Conservation (phyloP, 148 eudicot genomes). For the Amaranthus hypochondriacus region DNA sequence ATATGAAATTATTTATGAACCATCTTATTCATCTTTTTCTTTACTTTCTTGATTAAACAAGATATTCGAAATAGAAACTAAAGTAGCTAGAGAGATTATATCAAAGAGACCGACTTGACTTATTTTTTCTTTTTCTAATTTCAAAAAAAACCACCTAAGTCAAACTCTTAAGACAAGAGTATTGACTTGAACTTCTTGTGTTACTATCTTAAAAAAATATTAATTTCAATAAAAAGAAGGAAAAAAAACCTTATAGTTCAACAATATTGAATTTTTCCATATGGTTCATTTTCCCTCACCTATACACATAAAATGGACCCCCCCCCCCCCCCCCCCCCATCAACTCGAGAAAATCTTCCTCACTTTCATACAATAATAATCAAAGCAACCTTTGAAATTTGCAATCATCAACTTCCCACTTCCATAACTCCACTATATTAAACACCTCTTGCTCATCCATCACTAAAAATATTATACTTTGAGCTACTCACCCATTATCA, state of each 20-base stretch:
- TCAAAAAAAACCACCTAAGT: no score
- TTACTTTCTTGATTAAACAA: slow-evolving; percentile 15
- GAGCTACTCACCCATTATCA: slow-evolving; percentile 16
- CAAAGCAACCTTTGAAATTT: slow-evolving; percentile 13
- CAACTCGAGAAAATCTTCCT: background rate
- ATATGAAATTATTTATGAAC: background rate
- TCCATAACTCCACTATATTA: slow-evolving; percentile 6
- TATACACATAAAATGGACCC: slow-evolving; percentile 20
- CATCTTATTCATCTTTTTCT: slow-evolving; percentile 5
- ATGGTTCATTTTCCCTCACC: slow-evolving; percentile 13
- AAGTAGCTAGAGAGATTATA: background rate
- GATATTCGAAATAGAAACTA: slow-evolving; percentile 4
- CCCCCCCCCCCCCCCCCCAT: background rate
- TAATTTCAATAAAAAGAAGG: background rate
- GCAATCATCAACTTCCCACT: background rate
- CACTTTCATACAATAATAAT: no score
- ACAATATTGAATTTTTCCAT: slow-evolving; percentile 17
- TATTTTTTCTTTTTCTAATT: background rate
- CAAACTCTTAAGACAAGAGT: no score
- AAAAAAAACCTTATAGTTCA: background rate
- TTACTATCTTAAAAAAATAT: background rate
- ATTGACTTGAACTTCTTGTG: no score
- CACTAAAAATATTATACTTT: background rate
- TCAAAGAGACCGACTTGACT: slow-evolving; percentile 11
- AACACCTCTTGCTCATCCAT: slow-evolving; percentile 12